Conservation (phyloP, 176 grass and related monocot genomes). For the Cenchrus purpureus region DNA sequence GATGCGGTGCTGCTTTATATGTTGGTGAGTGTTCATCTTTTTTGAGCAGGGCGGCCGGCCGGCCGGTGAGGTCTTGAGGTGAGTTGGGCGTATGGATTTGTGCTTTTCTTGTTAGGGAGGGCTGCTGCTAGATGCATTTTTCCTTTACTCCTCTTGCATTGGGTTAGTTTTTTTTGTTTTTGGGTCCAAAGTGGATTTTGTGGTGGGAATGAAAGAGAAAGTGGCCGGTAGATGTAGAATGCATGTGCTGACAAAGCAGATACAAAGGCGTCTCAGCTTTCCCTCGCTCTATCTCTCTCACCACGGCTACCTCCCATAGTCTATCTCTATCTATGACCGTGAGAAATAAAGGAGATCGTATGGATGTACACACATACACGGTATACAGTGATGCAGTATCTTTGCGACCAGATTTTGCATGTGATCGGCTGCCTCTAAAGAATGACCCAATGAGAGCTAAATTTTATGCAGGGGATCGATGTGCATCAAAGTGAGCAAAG, state of each 20-base stretch:
- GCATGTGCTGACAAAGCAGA: conserved; percentile 86
- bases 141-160: conserved; percentile 33
- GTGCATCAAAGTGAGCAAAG: conserved; percentile 65
- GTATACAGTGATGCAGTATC: conserved; percentile 32
- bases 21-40: conserved; percentile 42
- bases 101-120: conserved; percentile 93
- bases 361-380: conserved; percentile 9
- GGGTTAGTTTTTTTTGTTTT: neutral
- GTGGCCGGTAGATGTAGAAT: conserved; percentile 33
- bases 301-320: neutral
- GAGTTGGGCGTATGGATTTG: conserved; percentile 53
- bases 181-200: conserved; percentile 71
- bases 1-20: conserved; percentile 58
- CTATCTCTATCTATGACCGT: neutral
- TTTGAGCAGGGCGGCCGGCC: conserved; percentile 24
- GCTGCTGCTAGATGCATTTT: conserved; percentile 30
- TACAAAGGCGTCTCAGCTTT: conserved; percentile 72
- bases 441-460: conserved; percentile 39
- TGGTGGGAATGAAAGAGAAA: conserved; percentile 52
- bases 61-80: conserved; percentile 25
- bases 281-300: conserved; percentile 23
- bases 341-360: conserved; percentile 43
- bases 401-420: conserved; percentile 45
- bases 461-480: neutral
- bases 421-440: conserved; percentile 58